Conservation (phyloP, 352 stramenopile species). For the Phytophthora lateralis region DNA sequence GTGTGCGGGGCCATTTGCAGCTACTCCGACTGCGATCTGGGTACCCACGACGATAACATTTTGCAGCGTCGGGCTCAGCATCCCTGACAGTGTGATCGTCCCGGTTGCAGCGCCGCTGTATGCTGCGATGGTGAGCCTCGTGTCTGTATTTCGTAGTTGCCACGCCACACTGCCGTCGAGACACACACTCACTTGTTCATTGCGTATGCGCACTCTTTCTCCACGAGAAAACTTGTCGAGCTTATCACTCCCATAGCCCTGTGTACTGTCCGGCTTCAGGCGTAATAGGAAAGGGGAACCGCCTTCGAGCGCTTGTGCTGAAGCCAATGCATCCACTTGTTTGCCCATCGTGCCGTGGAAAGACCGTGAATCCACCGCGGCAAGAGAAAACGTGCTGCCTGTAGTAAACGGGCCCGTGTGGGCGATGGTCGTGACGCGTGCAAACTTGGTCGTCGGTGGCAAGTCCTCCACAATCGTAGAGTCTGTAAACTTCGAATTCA, state of each 20-base stretch:
- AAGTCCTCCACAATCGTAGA: constrained; percentile 27
- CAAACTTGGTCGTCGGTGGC: constrained; percentile 43
- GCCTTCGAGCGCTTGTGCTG: constrained; percentile 30
- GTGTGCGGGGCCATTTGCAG: constrained; percentile 28
- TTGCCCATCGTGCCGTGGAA: constrained; percentile 56
- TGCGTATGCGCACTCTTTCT: constrained; percentile 66
- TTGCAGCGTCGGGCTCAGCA: constrained; percentile 33
- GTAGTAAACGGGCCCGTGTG: constrained; percentile 69
- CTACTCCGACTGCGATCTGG: constrained; percentile 45
- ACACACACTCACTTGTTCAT: constrained; percentile 65
- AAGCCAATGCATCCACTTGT: constrained; percentile 59
- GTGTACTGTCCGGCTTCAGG: constrained; percentile 37
- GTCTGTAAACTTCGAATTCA: constrained; percentile 20
- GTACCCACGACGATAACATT: constrained; percentile 38
- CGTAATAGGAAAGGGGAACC: constrained; percentile 57
- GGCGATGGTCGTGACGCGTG: constrained; percentile 71
- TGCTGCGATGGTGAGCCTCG: constrained; percentile 33
- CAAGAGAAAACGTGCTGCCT: constrained; percentile 69
- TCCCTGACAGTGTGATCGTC: constrained; percentile 48
- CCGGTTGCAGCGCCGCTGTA: constrained; percentile 33
- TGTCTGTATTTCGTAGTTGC: constrained; percentile 35
- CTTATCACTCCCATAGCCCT: constrained; percentile 43
- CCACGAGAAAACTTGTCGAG: constrained; percentile 59
- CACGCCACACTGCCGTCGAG: constrained; percentile 64
- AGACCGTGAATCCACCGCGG: constrained; percentile 48